Percentiles rank a stretch among this genome's conserved stretches.
Evolutionary conservation across 1,284 basidiomycete genomes (phyloP).

Genomic region (Earliella scabrosa): DNA sequence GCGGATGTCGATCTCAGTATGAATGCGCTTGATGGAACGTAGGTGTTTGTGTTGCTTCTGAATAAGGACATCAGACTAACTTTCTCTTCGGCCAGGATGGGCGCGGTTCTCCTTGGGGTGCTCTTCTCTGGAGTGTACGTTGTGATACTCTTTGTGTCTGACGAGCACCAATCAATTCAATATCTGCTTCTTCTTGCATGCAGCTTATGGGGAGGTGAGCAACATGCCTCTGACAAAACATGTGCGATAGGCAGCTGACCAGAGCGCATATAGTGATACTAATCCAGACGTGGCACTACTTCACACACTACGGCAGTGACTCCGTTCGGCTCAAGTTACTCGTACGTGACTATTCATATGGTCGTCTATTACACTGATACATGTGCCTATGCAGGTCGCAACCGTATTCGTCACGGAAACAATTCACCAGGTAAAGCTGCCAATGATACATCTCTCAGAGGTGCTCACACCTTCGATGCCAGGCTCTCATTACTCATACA

Average conservation of each 20-base stretch:
- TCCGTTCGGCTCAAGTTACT: slow-evolving; percentile 53
- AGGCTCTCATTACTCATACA: slow-evolving; percentile 60
- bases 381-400: slow-evolving; percentile 46
- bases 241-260: neutral
- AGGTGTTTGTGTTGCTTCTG: neutral
- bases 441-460: neutral
- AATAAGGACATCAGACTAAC: neutral
- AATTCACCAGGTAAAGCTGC: slow-evolving; percentile 38
- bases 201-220: neutral
- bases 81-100: neutral
- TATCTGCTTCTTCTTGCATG: neutral
- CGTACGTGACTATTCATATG: slow-evolving; percentile 30
- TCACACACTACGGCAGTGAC: slow-evolving; percentile 52
- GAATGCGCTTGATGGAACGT: neutral
- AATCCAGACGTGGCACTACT: slow-evolving; percentile 61
- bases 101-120: neutral
- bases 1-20: too few relatives aligned
- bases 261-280: slow-evolving; percentile 46
- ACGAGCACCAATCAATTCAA: neutral
- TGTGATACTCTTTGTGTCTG: neutral
- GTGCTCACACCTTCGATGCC: neutral
- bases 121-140: neutral
- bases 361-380: neutral
- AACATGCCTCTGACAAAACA: neutral
- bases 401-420: slow-evolving; percentile 54